Percentiles rank a stretch among this genome's conserved stretches.
Conservation (phyloP, 2,329 filamentous ascomycete genomes). For the Aphanocladium album region DNA sequence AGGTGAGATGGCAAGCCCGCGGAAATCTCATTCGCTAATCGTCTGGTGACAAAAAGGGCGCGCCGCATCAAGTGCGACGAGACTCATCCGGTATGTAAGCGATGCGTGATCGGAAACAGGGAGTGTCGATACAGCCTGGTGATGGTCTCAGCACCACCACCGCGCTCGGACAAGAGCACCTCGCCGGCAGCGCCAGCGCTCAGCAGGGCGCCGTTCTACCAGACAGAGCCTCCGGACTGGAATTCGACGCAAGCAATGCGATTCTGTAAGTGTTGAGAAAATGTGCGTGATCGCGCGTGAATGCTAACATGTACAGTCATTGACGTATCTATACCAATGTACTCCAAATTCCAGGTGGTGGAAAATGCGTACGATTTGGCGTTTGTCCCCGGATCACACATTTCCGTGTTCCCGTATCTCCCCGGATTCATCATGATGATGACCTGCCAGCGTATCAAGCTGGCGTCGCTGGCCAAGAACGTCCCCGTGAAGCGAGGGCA, state of each 20-base stretch:
- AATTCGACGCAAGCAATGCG: not conserved
- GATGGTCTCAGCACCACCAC: not conserved
- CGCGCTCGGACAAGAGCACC: not conserved
- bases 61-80: not conserved
- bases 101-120: not conserved
- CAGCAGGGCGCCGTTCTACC: not conserved
- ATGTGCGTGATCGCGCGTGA: not conserved
- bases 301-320: not conserved
- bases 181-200: not conserved
- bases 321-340: not conserved
- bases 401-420: not conserved
- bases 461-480: conserved; percentile 1
- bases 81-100: not conserved
- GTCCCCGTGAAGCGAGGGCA: not conserved
- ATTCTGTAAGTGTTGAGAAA: not conserved
- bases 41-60: no score
- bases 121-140: not conserved
- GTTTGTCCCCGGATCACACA: not conserved
- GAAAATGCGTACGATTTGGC: not conserved
- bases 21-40: not conserved
- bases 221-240: not conserved
- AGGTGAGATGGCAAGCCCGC: not conserved
- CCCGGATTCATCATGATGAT: conserved; percentile 7
- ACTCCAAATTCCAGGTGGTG: conserved; percentile 3
- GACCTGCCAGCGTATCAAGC: not conserved